Evolutionary conservation across 106 monocot species (phyloP), one percentile per base, ranked within the genome.

Genomic region (Dendrobium huoshanense): DNA sequence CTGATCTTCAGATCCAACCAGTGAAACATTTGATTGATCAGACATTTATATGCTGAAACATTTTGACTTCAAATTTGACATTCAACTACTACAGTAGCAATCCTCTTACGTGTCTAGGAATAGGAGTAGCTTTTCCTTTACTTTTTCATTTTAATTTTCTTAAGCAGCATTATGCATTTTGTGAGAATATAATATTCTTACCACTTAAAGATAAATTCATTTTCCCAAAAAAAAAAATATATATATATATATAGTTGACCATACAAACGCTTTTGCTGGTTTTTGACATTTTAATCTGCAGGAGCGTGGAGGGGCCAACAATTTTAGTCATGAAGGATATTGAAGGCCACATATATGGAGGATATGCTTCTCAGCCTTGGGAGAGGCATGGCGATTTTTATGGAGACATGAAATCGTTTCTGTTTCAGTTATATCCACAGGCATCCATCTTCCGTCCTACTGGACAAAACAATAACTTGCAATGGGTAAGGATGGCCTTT

Each of bases 351-450:
- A 79, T 93, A 81, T 93, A 91, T 83, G 95, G 99, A 83, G 99
- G 99, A 72, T 99, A 93, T 84, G 95, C 91, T 24, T 99, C 99
- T 82, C 95, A 93, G 54, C 88, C 83, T 72, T 99, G 99, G 99
- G 99, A 99, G 81, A 99, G 82, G 76, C 91, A 95, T 40, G 82
- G 90, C 77, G 87, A 89, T 82, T 99, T 95, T 86, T 99, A 99
- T 87, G 99, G 99, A n/a, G 99, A 93, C 64, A 91, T 95, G 93
- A 99, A 93, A 73, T 91, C 93, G 6, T 99, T 95, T 83, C 78
- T 99, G 41, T 95, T 99, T 83, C 88, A 93, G 80, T 80, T 99
- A 73, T 83, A 90, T 86, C 99, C 99, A 18, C 67, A 88, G 75
- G 91, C 93, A 86, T 91, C 95, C 42, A 88, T 95, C 79, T 95